Evolutionary conservation across 1,139 yeast genomes (phyloP), one percentile per base, ranked within the genome.

Genomic region (Taphrina betulina): DNA sequence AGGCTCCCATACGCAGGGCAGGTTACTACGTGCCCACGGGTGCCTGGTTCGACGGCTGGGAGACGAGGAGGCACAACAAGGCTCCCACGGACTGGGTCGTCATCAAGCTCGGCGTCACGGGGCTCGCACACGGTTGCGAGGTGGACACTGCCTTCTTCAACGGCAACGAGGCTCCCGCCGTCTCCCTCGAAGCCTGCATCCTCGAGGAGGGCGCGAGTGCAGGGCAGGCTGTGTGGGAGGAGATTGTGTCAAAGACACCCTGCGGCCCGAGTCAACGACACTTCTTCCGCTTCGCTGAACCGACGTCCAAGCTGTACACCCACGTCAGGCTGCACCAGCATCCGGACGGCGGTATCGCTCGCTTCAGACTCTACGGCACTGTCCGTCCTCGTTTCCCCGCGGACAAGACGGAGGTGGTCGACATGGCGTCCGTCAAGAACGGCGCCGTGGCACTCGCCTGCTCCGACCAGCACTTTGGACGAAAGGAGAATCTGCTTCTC

Each of bases 341-440:
- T 71, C 95, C 97, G 26, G 97, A 90, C 68, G 97, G 97, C 51
- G 97, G 97, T 33, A 89, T 90, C 71, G 96, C 97, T 5, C 78
- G 97, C 63, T 90, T 90, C 75, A 79, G 95, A 67, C 77, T 88
- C 57, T 90, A 85, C 68, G 97, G 97, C 17, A 73, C 77, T 38
- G 95, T 90, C 5, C 73, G 80, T 8, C 88, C 95, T 14, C 76
- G 82, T 33, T 72, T 77, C 61, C 80, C 87, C 10, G 67, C 69
- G 42, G 80, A 77, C 61, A 61, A 66, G 28, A 62, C 72, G 34
- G 68, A 76, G 7, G 71, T 76, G 1, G 63, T 87, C 38, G 96
- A 90, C 69, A 76, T 84, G 61, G 96, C 96, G 1, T 80, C 83
- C 51, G 95, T 87, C 7, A 73, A 81, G 57, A 82, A 83, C 66